Conservation (phyloP, 164 flowering plant species). For the Brasenia schreberi region DNA sequence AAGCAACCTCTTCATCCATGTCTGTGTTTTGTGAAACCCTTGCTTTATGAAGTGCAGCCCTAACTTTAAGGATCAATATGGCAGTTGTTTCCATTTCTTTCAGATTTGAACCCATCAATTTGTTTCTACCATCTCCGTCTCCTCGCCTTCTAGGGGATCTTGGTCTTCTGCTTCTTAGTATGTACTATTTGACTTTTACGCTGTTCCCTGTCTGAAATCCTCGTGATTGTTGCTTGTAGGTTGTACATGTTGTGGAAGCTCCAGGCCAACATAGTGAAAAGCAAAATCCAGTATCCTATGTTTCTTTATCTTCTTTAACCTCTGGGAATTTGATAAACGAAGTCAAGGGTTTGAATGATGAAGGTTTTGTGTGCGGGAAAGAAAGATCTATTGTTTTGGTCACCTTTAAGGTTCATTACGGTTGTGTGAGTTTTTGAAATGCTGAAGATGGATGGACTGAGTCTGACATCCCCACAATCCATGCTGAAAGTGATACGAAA, state of each 20-base stretch:
- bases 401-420: constrained; percentile 67
- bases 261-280: constrained; percentile 28
- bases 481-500: constrained; percentile 31
- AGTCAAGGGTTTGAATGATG: constrained; percentile 37
- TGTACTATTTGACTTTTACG: too few relatives aligned
- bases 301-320: constrained; percentile 69
- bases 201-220: too few relatives aligned
- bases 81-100: too few relatives aligned
- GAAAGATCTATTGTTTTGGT: constrained; percentile 60
- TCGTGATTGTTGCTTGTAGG: constrained; percentile 23
- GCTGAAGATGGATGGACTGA: constrained; percentile 55
- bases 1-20: too few relatives aligned
- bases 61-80: too few relatives aligned
- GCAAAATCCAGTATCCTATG: constrained; percentile 42
- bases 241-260: constrained; percentile 87
- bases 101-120: background rate
- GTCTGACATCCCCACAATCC: constrained; percentile 56
- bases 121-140: background rate
- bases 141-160: too few relatives aligned
- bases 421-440: constrained; percentile 51
- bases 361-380: constrained; percentile 70
- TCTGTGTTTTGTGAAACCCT: background rate
- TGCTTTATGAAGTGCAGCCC: background rate
- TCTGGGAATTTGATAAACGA: constrained; percentile 77
- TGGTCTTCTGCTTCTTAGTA: too few relatives aligned